These are phyloP conservation scores for Penicillium paxilli DNA, from an alignment of 495 filamentous ascomycete species.

Conservation along the genomic window DNA sequence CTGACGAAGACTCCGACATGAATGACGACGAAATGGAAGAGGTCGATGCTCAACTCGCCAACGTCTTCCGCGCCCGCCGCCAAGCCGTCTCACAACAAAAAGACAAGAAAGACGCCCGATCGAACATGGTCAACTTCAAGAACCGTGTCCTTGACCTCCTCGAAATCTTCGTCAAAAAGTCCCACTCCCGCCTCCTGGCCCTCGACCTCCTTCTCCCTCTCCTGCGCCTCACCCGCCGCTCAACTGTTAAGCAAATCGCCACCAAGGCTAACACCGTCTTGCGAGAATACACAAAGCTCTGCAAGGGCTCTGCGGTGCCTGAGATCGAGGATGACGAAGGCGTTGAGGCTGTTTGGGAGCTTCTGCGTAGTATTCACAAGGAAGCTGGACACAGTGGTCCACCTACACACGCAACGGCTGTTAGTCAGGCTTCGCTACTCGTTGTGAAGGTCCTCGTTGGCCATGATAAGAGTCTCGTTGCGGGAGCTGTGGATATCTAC, in stretches of 20 bases:
- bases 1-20: constrained; percentile 76
- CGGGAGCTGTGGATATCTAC: constrained; percentile 56
- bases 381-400: constrained; percentile 68
- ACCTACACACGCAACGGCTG: constrained; percentile 53
- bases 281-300: constrained; percentile 65
- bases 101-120: constrained; percentile 81
- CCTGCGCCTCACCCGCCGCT: constrained; percentile 56
- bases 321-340: constrained; percentile 30
- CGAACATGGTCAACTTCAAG: constrained; percentile 94
- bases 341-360: constrained; percentile 49
- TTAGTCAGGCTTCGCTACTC: constrained; percentile 63
- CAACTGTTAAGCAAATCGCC: constrained; percentile 68
- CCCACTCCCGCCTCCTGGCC: constrained; percentile 63
- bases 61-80: constrained; percentile 78
- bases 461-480: constrained; percentile 47
- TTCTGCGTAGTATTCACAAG: constrained; percentile 67
- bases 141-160: constrained; percentile 86
- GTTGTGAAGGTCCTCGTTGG: constrained; percentile 60
- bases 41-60: constrained; percentile 75
- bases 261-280: constrained; percentile 71
- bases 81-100: constrained; percentile 64
- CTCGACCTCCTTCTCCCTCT: constrained; percentile 70
- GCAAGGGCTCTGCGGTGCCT: constrained; percentile 56
- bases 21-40: constrained; percentile 94
- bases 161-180: constrained; percentile 80